A percentile compares a stretch with the other conserved stretches of the same genome.
Conservation (phyloP, 768 basidiomycete genomes). For the Lactifluus pinguis region DNA sequence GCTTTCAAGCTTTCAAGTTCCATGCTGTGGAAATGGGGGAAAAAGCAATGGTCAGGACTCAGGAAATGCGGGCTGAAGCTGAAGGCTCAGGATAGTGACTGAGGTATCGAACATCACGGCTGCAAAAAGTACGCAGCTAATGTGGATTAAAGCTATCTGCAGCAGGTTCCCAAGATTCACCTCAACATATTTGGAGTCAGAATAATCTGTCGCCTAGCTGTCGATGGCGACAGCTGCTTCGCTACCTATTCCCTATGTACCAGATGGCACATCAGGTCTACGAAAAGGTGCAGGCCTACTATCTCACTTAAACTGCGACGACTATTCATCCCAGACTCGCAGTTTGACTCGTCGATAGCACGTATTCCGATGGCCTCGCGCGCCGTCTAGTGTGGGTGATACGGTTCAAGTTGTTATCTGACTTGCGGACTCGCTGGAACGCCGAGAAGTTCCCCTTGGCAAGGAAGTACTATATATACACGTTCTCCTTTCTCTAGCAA, state of each 20-base stretch:
- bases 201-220: slow-evolving; percentile 1
- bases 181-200: not conserved
- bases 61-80: no score
- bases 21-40: no score
- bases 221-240: slow-evolving; percentile 2
- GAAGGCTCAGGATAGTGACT: no score
- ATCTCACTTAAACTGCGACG: not conserved
- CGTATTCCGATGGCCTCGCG: slow-evolving; percentile 11
- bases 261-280: slow-evolving; percentile 13
- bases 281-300: slow-evolving; percentile 6
- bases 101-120: not conserved
- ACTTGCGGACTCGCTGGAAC: slow-evolving; percentile 94
- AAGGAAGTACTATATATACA: slow-evolving; percentile 61
- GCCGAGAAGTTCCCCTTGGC: slow-evolving; percentile 84
- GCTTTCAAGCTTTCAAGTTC: no score
- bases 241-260: slow-evolving; percentile 12
- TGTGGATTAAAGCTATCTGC: slow-evolving; percentile 7
- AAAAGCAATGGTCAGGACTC: no score
- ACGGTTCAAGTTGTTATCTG: slow-evolving; percentile 99
- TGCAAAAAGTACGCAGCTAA: no score
- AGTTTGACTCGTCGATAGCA: not conserved
- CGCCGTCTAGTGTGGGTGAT: no score
- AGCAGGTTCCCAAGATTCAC: slow-evolving; percentile 14
- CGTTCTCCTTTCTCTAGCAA: no score
- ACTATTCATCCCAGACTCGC: not conserved